Base-by-base conservation (phyloP, 129 eudicot genomes). In the Centella asiatica region DNA sequence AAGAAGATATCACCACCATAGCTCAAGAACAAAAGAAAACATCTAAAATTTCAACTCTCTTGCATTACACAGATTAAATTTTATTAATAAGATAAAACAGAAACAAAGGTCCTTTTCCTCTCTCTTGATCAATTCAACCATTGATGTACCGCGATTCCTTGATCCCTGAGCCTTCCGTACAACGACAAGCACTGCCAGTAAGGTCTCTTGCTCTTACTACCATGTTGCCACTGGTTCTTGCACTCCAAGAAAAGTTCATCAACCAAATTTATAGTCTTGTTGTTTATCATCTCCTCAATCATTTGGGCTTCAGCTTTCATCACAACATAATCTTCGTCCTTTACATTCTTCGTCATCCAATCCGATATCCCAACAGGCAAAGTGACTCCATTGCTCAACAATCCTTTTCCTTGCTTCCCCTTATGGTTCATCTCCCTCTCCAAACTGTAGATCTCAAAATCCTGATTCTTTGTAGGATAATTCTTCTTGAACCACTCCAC, bases 231-330 rank as follows among this genome's bases (percentile, higher is more conserved):
- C 48, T 76, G 72, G 71, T 80, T 66, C 61, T 64, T 84, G 59
- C 89, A 88, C 79, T 78, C 85, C 66, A 75, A 53, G 37, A 82
- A 88, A 57, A 88, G 61, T 70, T 87, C 88, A 56, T 80, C 92
- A 6, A 87, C 87, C 36, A 87, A 65, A 67, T 25, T 68, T 52
- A 83, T 75, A 10, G 80, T 72, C 53, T 77, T 65, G 50, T 50
- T 74, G 60, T 51, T 86, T 26, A 79, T 49, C 84, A 86, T 65
- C 52, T 79, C 82, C 65, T 86, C 89, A 26, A 74, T 89, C 37
- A 82, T 75, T 70, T 86, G 82, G 1, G 89, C 88, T 44, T 83
- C 95, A 15, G 88, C 90, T 63, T 83, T 87, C 90, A 87, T 87
- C 33, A 87, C 95, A 11, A 87, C 90, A 18, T 76, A 85, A 47